phyloP scores from a whole-genome alignment of 257 asterid genomes.

The Schizonepeta tenuifolia region DNA sequence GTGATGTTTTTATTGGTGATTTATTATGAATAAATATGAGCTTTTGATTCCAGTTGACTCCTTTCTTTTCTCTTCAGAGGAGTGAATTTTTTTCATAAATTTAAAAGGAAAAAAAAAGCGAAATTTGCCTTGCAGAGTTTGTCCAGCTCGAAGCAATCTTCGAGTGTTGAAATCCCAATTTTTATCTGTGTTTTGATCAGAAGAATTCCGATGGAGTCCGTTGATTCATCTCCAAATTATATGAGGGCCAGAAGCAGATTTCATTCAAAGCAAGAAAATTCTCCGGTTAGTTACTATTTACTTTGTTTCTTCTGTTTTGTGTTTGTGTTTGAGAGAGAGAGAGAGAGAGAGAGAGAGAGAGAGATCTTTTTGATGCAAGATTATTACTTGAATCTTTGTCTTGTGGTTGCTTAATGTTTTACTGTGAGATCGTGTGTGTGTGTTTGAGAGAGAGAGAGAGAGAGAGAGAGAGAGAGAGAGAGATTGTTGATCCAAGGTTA shows the following conservation, averaged over 20 bases:
- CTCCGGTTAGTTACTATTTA: conserved; percentile 45
- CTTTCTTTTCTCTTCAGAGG: conserved; percentile 23
- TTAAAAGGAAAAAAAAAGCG: background rate
- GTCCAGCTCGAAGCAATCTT: conserved; percentile 28
- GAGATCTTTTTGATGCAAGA: background rate
- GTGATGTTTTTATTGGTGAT: background rate
- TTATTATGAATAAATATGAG: conserved; percentile 5
- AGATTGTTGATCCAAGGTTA: too few relatives aligned
- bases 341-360: background rate
- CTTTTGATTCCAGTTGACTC: conserved; percentile 45
- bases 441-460: background rate
- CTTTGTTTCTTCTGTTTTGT: background rate
- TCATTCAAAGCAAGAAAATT: conserved; percentile 50
- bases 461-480: too few relatives aligned
- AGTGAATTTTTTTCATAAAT: background rate
- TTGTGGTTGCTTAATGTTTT: background rate
- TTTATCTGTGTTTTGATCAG: conserved; percentile 33
- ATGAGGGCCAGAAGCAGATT: conserved; percentile 44
- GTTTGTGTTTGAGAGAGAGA: background rate
- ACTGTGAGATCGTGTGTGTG: background rate
- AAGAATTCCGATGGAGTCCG: conserved; percentile 44
- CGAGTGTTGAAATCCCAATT: conserved; percentile 31
- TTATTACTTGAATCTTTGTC: conserved; percentile 2
- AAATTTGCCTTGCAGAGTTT: background rate
- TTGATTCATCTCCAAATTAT: conserved; percentile 62